Percentiles rank a stretch among this genome's conserved stretches.
Conservation (phyloP, 352 stramenopile species). For the Pythium phragmiticola region DNA sequence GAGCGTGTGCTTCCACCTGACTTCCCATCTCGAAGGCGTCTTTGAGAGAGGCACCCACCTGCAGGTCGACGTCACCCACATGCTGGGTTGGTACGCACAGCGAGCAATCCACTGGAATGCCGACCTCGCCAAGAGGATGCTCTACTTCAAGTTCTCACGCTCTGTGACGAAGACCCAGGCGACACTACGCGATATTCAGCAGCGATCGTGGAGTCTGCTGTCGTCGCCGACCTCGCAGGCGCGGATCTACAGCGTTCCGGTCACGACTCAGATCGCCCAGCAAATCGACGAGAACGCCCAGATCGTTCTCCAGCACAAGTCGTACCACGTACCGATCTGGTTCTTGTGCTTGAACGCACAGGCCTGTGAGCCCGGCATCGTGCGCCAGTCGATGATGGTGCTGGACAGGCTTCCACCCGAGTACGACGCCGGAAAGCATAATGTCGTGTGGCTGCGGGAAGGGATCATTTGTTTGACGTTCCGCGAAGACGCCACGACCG, state of each 20-base stretch:
- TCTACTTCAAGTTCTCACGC: conserved; percentile 13
- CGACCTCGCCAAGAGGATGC: conserved; percentile 5
- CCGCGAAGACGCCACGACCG: not conserved
- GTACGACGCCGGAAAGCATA: not conserved
- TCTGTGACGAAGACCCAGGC: not conserved
- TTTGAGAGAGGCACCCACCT: conserved; percentile 1
- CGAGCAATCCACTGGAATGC: conserved; percentile 10
- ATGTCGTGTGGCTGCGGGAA: conserved; percentile 10
- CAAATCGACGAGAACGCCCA: conserved; percentile 14
- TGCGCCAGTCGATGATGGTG: conserved; percentile 11
- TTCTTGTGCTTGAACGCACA: conserved; percentile 15
- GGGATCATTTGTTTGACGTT: conserved; percentile 17
- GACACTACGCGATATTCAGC: conserved; percentile 5
- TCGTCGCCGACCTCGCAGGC: not conserved
- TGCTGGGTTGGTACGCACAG: conserved; percentile 6
- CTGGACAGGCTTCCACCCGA: conserved; percentile 1
- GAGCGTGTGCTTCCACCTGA: conserved; percentile 11
- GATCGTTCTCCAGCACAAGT: conserved; percentile 11
- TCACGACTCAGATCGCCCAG: conserved; percentile 5
- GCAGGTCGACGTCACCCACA: conserved; percentile 5
- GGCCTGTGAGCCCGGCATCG: not conserved
- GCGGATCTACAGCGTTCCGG: conserved; percentile 12
- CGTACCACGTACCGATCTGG: conserved; percentile 5
- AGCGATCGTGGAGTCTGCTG: conserved; percentile 7
- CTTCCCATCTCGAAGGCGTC: not conserved